phyloP scores from a whole-genome alignment of 75 land plant genomes.

The Selaginella tamariscina region DNA sequence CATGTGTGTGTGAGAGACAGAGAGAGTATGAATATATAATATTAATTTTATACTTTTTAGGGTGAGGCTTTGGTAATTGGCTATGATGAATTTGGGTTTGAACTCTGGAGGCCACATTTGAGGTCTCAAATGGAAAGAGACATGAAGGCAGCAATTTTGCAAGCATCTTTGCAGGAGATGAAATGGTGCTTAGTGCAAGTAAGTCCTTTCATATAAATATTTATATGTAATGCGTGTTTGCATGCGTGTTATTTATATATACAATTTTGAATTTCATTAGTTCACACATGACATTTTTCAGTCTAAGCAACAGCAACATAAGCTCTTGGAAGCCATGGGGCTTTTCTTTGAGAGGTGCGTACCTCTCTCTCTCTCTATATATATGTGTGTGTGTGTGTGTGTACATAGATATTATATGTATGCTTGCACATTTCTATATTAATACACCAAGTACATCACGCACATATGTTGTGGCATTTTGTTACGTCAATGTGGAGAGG shows the following conservation, averaged over 20 bases:
- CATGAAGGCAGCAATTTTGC: constrained; percentile 82
- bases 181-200: constrained; percentile 85
- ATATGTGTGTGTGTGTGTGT: no score
- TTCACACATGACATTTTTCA: constrained; percentile 18
- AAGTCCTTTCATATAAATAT: constrained; percentile 18
- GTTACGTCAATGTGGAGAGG: neutral
- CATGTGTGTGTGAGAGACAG: no score
- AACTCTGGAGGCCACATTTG: constrained; percentile 91
- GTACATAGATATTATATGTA: no score
- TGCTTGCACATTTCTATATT: no score
- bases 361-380: neutral
- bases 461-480: no score
- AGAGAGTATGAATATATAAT: neutral
- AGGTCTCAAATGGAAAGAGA: constrained; percentile 86
- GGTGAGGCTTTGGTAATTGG: no score
- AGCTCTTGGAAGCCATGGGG: constrained; percentile 82
- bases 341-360: constrained; percentile 24
- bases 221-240: no score
- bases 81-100: no score
- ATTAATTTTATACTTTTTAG: no score
- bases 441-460: no score
- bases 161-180: constrained; percentile 70
- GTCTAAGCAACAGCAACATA: constrained; percentile 60
- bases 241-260: neutral
- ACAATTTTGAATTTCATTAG: no score